Evolutionary conservation across 495 filamentous ascomycete genomes (phyloP).

Genomic region (Aspergillus homomorphus): DNA sequence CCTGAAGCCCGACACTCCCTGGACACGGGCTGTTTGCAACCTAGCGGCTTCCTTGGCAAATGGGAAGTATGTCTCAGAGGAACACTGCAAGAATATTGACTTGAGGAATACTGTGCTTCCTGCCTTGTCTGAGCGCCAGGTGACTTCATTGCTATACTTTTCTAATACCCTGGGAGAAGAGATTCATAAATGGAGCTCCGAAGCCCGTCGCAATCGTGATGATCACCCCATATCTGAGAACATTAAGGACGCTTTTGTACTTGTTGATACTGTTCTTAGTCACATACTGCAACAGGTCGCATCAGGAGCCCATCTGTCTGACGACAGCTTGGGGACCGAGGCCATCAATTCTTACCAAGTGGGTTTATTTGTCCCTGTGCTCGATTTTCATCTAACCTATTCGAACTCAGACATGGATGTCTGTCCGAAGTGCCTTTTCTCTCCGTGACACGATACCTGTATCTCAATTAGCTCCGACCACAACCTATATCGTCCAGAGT

Average conservation of each 20-base stretch:
- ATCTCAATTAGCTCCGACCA: conserved; percentile 18
- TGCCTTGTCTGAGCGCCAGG: conserved; percentile 51
- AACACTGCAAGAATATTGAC: conserved; percentile 47
- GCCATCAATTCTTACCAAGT: conserved; percentile 40
- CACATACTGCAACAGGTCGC: conserved; percentile 32
- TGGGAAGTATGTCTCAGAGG: conserved; percentile 50
- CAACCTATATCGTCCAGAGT: conserved; percentile 21
- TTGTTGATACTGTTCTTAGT: conserved; percentile 37
- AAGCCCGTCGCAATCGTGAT: conserved; percentile 20
- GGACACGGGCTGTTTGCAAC: conserved; percentile 67
- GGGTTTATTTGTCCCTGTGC: conserved; percentile 14
- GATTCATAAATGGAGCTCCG: conserved; percentile 49
- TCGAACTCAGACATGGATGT: conserved; percentile 26
- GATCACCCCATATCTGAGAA: conserved; percentile 29
- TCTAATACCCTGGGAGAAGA: conserved; percentile 72
- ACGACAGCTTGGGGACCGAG: conserved; percentile 26
- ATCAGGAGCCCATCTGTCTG: conserved; percentile 21
- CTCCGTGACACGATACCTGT: conserved; percentile 18
- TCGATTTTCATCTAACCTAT: neutral
- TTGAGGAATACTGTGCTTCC: conserved; percentile 43
- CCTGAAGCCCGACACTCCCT: conserved; percentile 63
- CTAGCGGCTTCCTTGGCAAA: conserved; percentile 58
- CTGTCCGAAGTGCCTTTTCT: conserved; percentile 25
- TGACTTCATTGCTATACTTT: conserved; percentile 68
- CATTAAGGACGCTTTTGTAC: conserved; percentile 35